phyloP scores from a whole-genome alignment of 164 flowering plant genomes.

The Nymphaea colorata region DNA sequence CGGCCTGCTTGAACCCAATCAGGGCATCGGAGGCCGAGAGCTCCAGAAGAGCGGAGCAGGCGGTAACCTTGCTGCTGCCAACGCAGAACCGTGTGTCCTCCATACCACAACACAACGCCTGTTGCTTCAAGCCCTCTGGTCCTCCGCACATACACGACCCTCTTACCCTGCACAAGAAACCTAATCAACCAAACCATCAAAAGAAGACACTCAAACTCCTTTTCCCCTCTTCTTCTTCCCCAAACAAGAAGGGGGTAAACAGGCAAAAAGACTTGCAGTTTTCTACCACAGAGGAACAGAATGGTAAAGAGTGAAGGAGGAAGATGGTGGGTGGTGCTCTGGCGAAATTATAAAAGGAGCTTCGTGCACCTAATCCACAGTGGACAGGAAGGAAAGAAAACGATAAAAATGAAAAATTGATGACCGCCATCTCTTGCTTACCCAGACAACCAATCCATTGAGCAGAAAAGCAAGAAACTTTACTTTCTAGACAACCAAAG shows the following conservation, averaged over 20 bases:
- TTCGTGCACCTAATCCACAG: neutral
- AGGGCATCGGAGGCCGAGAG: slow-evolving; percentile 62
- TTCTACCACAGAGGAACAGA: no score
- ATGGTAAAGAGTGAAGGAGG: neutral
- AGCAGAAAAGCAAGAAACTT: neutral
- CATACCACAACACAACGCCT: neutral
- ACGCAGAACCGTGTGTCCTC: neutral
- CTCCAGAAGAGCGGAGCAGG: slow-evolving; percentile 41
- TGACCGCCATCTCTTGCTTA: neutral
- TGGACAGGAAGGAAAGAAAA: neutral
- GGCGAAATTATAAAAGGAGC: neutral
- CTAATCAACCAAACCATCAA: neutral
- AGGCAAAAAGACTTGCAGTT: no score
- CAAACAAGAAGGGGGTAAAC: neutral
- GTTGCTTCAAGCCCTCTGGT: neutral
- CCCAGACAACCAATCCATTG: neutral
- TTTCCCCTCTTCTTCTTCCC: neutral
- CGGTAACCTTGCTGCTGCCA: neutral
- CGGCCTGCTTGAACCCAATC: slow-evolving; percentile 27
- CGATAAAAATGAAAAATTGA: no score
- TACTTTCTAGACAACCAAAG: neutral
- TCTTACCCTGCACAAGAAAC: neutral
- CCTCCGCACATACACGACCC: neutral
- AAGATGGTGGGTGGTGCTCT: neutral
- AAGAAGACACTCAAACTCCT: neutral